phyloP scores from a whole-genome alignment of 2,329 filamentous ascomycete species.

The Aureobasidium sp. region DNA sequence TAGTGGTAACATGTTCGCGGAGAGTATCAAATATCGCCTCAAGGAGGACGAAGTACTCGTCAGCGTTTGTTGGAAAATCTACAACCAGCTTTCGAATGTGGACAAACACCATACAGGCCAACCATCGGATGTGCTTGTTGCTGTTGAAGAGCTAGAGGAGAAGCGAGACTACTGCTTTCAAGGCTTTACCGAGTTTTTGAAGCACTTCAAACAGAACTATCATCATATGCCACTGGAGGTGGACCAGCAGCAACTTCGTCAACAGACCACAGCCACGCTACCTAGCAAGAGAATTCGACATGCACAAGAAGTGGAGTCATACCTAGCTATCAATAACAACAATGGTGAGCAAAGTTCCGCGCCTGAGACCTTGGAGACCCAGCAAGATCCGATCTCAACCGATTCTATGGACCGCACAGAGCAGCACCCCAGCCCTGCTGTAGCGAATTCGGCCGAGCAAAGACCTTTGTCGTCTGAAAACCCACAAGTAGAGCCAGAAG shows the following conservation, averaged over 20 bases:
- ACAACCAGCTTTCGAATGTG: neutral
- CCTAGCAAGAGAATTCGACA: neutral
- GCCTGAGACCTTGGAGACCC: neutral
- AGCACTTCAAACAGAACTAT: neutral
- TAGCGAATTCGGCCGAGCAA: neutral
- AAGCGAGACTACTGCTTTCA: slow-evolving; percentile 11
- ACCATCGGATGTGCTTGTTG: neutral
- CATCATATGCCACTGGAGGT: neutral
- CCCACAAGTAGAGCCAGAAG: neutral
- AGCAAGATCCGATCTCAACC: neutral
- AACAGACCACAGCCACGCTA: neutral
- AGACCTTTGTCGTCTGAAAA: neutral
- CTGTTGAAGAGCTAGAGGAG: neutral
- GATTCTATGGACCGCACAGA: too few species aligned
- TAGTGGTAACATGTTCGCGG: neutral
- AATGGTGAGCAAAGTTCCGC: neutral
- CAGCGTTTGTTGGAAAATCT: neutral
- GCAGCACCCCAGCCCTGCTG: neutral
- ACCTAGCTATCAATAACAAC: neutral
- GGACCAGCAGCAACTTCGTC: neutral
- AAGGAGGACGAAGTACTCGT: slow-evolving; percentile 7
- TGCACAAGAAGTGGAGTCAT: neutral
- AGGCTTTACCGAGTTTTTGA: neutral
- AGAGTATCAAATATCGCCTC: slow-evolving; percentile 5
- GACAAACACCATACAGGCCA: neutral